A percentile compares a stretch with the other conserved stretches of the same genome.
Conservation (phyloP, 2,329 filamentous ascomycete species). For the Nemania bipapillata region DNA sequence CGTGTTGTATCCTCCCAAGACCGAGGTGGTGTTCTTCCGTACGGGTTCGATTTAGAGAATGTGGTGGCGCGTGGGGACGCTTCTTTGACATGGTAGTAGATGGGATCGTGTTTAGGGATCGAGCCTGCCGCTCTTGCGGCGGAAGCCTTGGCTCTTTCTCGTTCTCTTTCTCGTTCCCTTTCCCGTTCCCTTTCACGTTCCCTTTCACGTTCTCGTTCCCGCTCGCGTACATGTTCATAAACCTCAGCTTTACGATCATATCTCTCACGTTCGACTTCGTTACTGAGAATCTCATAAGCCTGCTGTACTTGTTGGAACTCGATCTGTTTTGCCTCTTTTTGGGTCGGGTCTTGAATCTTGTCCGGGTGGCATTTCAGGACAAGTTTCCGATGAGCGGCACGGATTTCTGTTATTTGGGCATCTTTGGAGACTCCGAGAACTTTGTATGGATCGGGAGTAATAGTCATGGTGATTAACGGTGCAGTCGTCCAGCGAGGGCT, state of each 20-base stretch:
- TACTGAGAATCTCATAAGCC: slow-evolving; percentile 88
- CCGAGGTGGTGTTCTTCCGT: slow-evolving; percentile 52
- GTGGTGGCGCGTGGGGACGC: slow-evolving; percentile 61
- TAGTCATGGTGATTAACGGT: slow-evolving; percentile 57
- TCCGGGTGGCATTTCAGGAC: slow-evolving; percentile 91
- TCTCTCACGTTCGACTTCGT: slow-evolving; percentile 75
- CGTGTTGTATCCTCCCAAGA: slow-evolving; percentile 61
- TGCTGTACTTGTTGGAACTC: slow-evolving; percentile 93
- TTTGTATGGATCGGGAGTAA: slow-evolving; percentile 79
- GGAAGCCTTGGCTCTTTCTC: slow-evolving; percentile 47
- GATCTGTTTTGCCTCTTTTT: slow-evolving; percentile 81
- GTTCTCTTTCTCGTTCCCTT: too few relatives aligned
- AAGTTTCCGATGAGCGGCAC: slow-evolving; percentile 83
- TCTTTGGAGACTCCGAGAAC: slow-evolving; percentile 77
- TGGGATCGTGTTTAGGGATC: slow-evolving; percentile 53
- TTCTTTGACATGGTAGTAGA: slow-evolving; percentile 61
- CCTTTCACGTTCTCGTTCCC: slow-evolving; percentile 52
- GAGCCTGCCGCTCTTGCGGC: slow-evolving; percentile 41
- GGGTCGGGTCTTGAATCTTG: slow-evolving; percentile 81
- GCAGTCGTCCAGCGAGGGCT: slow-evolving; percentile 39
- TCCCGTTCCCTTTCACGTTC: too few relatives aligned
- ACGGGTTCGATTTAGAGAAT: slow-evolving; percentile 53
- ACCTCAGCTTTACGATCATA: slow-evolving; percentile 81
- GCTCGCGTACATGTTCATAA: slow-evolving; percentile 65
- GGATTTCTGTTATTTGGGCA: slow-evolving; percentile 77